Evolutionary conservation across 176 grass and related monocot genomes (phyloP).

Genomic region (Musa troglodytarum): DNA sequence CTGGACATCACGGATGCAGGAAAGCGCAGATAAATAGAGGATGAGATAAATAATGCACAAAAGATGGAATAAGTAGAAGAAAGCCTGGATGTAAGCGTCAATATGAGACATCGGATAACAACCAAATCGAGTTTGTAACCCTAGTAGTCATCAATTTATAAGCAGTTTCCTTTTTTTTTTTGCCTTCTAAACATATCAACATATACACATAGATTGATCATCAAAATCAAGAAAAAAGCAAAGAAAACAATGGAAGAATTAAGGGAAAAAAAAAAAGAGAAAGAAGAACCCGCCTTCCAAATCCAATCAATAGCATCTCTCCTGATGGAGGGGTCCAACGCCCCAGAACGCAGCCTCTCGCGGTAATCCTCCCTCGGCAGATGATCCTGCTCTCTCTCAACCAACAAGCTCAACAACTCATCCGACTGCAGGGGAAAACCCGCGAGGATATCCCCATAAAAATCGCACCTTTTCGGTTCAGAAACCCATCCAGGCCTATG

Average conservation of each 20-base stretch:
- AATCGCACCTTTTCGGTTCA: slow-evolving; percentile 24
- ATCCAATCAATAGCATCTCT: slow-evolving; percentile 74
- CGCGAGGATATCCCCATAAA: slow-evolving; percentile 32
- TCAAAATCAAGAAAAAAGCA: slow-evolving; percentile 1
- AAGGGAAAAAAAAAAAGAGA: neutral
- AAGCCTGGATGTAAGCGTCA: too few species aligned
- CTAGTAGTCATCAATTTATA: too few species aligned
- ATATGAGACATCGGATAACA: neutral
- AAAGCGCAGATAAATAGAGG: too few species aligned
- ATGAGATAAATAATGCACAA: neutral
- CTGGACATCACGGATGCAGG: neutral
- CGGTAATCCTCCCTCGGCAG: slow-evolving; percentile 57
- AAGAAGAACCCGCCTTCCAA: slow-evolving; percentile 52
- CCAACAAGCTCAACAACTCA: slow-evolving; percentile 45
- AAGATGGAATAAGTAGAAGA: neutral
- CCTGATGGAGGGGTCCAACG: slow-evolving; percentile 38
- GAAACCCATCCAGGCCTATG: neutral
- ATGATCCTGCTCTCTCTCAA: slow-evolving; percentile 49
- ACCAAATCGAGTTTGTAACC: too few species aligned
- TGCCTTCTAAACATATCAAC: too few species aligned
- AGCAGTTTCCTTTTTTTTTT: too few species aligned
- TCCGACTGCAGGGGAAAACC: slow-evolving; percentile 60
- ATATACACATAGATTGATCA: too few species aligned
- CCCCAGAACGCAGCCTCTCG: slow-evolving; percentile 43
- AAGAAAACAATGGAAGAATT: neutral